Percentiles rank a stretch among this genome's conserved stretches.
Evolutionary conservation across 495 filamentous ascomycete genomes (phyloP).

Genomic region (Xylaria palmicola): DNA sequence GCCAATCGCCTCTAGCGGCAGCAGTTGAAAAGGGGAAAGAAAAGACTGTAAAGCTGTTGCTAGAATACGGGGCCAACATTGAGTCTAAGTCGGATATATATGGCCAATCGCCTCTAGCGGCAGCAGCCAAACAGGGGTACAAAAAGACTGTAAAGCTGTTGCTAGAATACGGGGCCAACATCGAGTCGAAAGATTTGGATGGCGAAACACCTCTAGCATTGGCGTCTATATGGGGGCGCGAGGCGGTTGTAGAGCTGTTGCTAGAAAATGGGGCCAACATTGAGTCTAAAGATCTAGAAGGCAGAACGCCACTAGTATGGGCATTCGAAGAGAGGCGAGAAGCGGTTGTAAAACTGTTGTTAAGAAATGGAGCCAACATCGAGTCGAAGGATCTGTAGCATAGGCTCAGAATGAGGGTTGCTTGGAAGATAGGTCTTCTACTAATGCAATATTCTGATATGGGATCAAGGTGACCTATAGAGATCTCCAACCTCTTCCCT

Average conservation of each 20-base stretch:
- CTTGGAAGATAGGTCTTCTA: no score
- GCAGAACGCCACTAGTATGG: slow-evolving; percentile 9
- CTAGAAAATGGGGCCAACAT: slow-evolving; percentile 3
- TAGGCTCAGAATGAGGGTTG: no score
- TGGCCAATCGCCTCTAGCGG: no score
- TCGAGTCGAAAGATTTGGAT: slow-evolving; percentile 17
- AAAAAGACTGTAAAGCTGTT: not conserved
- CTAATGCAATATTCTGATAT: no score
- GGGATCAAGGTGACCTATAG: no score
- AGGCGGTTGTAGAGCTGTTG: not conserved
- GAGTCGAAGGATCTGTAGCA: not conserved
- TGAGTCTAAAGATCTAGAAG: not conserved
- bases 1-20: not conserved
- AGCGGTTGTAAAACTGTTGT: slow-evolving; percentile 5
- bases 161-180: not conserved
- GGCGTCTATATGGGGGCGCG: not conserved
- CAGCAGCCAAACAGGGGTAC: not conserved
- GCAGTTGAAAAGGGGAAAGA: not conserved
- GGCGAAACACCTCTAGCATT: no score
- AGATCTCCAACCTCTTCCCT: no score
- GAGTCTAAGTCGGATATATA: slow-evolving; percentile 16
- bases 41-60: not conserved
- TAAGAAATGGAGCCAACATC: not conserved
- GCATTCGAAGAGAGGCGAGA: slow-evolving; percentile 5
- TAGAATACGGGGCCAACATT: not conserved